Percentiles rank a stretch among this genome's conserved stretches.
Conservation (phyloP, 2,329 filamentous ascomycete genomes). For the Ascocoryne sarcoides region DNA sequence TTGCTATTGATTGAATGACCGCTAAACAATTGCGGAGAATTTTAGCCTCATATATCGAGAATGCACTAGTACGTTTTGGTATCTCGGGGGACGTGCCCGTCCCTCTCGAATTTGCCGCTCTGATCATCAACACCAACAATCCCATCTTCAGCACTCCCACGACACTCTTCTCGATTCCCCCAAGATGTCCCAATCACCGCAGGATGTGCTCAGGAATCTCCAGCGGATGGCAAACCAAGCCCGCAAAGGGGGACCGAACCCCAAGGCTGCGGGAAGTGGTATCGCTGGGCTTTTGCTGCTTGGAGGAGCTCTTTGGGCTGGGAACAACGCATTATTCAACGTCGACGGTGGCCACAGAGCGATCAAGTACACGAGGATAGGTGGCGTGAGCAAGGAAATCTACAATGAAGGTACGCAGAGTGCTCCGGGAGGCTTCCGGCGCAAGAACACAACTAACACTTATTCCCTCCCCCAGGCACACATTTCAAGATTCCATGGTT, state of each 20-base stretch:
- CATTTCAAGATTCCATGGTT: constrained; percentile 95
- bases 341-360: constrained; percentile 98
- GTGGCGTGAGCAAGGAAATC: constrained; percentile 92
- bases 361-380: constrained; percentile 93
- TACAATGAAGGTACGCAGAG: constrained; percentile 70
- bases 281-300: constrained; percentile 44
- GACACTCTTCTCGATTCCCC: constrained; percentile 2
- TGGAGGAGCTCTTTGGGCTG: constrained; percentile 43
- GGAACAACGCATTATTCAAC: constrained; percentile 57
- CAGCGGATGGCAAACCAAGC: constrained; percentile 50
- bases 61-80: constrained; percentile 18
- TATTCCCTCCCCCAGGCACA: constrained; percentile 53
- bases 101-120: constrained; percentile 2
- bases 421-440: constrained; percentile 1
- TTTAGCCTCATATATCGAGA: constrained; percentile 9
- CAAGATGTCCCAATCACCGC: constrained; percentile 40
- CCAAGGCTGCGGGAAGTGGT: constrained; percentile 44
- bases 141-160: constrained; percentile 3
- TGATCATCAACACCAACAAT: constrained; percentile 5
- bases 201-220: constrained; percentile 57
- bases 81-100: constrained; percentile 4
- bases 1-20: constrained; percentile 4
- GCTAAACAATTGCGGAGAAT: constrained; percentile 11
- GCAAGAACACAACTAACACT: constrained; percentile 12
- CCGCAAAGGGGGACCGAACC: constrained; percentile 35